A percentile compares a stretch with the other conserved stretches of the same genome.
Conservation (phyloP, 2,329 filamentous ascomycete species). For the Pseudogymnoascus sp. region DNA sequence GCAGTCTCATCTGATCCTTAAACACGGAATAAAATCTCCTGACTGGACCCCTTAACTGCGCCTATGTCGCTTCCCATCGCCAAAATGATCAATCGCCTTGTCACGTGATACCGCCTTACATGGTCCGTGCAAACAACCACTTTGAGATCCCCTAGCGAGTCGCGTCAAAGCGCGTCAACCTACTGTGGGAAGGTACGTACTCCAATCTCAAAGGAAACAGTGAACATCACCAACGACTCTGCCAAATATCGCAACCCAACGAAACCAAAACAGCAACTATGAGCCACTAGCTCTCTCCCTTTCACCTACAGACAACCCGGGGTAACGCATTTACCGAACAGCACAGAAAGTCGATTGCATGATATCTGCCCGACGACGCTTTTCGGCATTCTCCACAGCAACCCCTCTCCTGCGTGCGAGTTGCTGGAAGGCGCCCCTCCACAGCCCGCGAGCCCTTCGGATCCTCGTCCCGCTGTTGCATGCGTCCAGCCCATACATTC, state of each 20-base stretch:
- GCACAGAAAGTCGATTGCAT: conserved; percentile 23
- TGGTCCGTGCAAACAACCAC: not conserved
- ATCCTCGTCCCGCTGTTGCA: conserved; percentile 10
- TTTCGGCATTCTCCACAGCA: conserved; percentile 22
- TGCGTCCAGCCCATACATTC: conserved; percentile 17
- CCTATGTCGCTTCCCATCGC: not conserved
- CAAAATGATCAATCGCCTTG: not conserved
- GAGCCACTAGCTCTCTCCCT: not conserved
- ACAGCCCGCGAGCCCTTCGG: not conserved
- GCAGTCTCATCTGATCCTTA: not conserved
- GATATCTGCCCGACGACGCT: conserved; percentile 21
- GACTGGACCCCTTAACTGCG: not conserved
- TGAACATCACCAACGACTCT: not conserved
- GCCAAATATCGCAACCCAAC: not conserved
- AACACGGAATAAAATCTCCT: not conserved
- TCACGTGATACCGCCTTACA: not conserved
- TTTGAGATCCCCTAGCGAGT: not conserved
- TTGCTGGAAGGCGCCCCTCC: conserved; percentile 20
- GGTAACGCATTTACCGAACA: not conserved
- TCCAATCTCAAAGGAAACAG: not conserved
- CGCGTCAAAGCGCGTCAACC: conserved; percentile 3
- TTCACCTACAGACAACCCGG: not conserved
- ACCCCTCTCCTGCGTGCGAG: conserved; percentile 21
- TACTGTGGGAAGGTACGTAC: not conserved
- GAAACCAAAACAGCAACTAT: not conserved